phyloP scores from a whole-genome alignment of 331 rosid species.

The Prunus yedoensis region DNA sequence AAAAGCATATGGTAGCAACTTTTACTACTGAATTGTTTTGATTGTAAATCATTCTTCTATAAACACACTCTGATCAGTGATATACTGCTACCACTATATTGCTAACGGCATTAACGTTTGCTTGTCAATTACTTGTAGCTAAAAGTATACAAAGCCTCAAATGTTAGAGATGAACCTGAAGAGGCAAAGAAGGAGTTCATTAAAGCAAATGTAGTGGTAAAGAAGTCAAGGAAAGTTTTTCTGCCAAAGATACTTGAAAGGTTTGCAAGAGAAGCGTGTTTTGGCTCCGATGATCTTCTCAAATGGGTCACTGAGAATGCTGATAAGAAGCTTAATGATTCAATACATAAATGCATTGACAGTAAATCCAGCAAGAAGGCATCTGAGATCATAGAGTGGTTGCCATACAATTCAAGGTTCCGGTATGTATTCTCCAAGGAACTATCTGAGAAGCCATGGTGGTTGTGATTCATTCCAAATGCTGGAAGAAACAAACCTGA shows the following conservation, averaged over 20 bases:
- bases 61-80: too few relatives aligned
- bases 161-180: constrained; percentile 63
- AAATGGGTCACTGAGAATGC: constrained; percentile 70
- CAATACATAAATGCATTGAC: constrained; percentile 67
- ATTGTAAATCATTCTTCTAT: too few relatives aligned
- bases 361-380: constrained; percentile 54
- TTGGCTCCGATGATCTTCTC: constrained; percentile 58
- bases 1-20: too few relatives aligned
- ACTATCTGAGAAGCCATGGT: constrained; percentile 72
- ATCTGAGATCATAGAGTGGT: constrained; percentile 82
- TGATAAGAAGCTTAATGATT: constrained; percentile 70
- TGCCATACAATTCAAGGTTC: constrained; percentile 79
- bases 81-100: too few relatives aligned
- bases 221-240: constrained; percentile 71
- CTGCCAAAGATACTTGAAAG: constrained; percentile 80
- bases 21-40: too few relatives aligned
- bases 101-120: too few relatives aligned
- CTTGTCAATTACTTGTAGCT: constrained; percentile 51
- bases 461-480: constrained; percentile 39
- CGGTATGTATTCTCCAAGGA: constrained; percentile 67
- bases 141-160: constrained; percentile 77
- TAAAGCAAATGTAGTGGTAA: constrained; percentile 66
- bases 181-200: constrained; percentile 76
- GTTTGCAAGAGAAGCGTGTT: constrained; percentile 67
- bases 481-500: constrained; percentile 12